Evolutionary conservation across 1,139 yeast species (phyloP), one percentile per base, ranked within the genome.

Genomic region (Candida glucosophila): DNA sequence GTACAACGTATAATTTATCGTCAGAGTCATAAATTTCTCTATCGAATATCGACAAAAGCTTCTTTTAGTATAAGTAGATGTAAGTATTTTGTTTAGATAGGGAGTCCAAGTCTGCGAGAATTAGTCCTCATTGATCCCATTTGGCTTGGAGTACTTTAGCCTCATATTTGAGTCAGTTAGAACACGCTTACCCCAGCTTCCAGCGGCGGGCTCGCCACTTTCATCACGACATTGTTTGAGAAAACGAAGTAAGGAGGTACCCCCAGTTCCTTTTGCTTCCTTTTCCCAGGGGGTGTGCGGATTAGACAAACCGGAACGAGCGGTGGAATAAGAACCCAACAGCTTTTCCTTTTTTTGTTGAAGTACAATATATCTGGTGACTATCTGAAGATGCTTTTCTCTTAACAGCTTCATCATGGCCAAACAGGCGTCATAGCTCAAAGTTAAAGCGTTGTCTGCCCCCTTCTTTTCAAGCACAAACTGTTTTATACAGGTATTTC

Each of bases 211-310:
- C 41, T 79, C 90, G 21, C 94, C 94, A 6, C 95, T 88, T 50
- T 88, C 97, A 54, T 88, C 96, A 49, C 97, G 73, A 39, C 95
- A 88, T 52, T 88, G 96, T 50, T 86, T 86, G 46, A 88, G 67
- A 56, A 88, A 88, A 16, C 95, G 95, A 34, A 88, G 70, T 41
- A 88, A 64, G 0, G 94, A 77, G 0, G 96, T 88, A 22, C 97
- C 96, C 10, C 97, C 97, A 1, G 97, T 88, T 6, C 97, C 97
- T 38, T 75, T 71, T 37, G 73, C 75, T 36, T 70, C 76, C 5
- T 34, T 51, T 9, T 52, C 55, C 27, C 64, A 62, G 37, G 59
- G 56, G 9, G 14, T 18, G 35, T 63, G 60, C 29, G 41, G 42
- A 38, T 63, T 66, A 15, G 77, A 75, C 39, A 77, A 58, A 0